Evolutionary conservation across 2,329 filamentous ascomycete genomes (phyloP).

Genomic region (Neonectria neomacrospora): DNA sequence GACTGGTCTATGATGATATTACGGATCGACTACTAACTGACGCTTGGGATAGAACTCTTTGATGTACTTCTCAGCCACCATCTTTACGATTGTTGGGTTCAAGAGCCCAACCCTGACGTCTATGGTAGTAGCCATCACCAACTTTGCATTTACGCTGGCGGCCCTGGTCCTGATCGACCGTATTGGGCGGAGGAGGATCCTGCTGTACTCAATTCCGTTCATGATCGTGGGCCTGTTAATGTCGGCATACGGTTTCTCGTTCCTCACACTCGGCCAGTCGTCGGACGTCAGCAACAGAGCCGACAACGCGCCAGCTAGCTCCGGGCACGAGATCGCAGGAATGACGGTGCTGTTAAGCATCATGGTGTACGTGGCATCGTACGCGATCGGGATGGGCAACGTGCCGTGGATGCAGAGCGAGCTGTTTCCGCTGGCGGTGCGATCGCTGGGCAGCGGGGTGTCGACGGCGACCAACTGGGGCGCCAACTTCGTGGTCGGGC

Average conservation of each 20-base stretch:
- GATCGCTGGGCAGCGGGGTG: conserved; percentile 76
- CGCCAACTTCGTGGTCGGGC: conserved; percentile 84
- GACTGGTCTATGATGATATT: not conserved
- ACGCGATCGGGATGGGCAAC: conserved; percentile 88
- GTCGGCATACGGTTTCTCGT: conserved; percentile 78
- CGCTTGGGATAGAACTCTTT: conserved; percentile 73
- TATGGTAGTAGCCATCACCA: conserved; percentile 83
- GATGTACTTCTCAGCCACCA: conserved; percentile 91
- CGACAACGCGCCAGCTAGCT: conserved; percentile 24
- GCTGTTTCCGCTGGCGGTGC: conserved; percentile 82
- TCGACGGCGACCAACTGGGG: conserved; percentile 88
- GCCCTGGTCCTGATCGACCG: conserved; percentile 82
- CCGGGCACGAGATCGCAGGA: conserved; percentile 52
- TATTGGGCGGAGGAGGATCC: conserved; percentile 80
- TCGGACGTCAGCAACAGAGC: conserved; percentile 32
- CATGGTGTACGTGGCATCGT: conserved; percentile 85
- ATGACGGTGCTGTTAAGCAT: conserved; percentile 77
- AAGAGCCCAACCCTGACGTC: conserved; percentile 82
- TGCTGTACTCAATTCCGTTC: conserved; percentile 84
- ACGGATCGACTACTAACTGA: conserved; percentile 19
- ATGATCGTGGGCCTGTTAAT: conserved; percentile 80
- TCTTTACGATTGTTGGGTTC: conserved; percentile 83
- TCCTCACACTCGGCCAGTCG: conserved; percentile 60
- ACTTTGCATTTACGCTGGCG: conserved; percentile 81
- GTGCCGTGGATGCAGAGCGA: conserved; percentile 98